Percentiles rank a stretch among this genome's conserved stretches.
Conservation (phyloP, 345 rosid species). For the Sapria himalayana region DNA sequence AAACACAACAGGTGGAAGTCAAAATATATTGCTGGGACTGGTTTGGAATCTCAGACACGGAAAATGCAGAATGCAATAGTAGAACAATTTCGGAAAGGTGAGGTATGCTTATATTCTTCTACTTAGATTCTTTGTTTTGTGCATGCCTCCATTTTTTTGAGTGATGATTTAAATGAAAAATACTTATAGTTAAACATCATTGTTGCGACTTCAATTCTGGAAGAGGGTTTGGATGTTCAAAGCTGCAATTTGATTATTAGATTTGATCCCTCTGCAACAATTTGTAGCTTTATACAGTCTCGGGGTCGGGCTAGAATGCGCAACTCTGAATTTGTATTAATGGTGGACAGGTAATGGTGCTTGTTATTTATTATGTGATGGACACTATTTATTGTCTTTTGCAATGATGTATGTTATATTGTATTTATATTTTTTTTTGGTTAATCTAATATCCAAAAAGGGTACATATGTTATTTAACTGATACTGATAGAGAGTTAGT, state of each 20-base stretch:
- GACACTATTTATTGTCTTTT: too few species aligned
- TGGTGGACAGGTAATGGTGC: slow-evolving; percentile 54
- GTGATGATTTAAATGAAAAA: too few species aligned
- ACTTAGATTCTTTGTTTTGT: too few species aligned
- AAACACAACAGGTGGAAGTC: slow-evolving; percentile 33
- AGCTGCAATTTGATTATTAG: slow-evolving; percentile 69
- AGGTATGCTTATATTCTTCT: slow-evolving; percentile 20
- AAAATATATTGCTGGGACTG: slow-evolving; percentile 55
- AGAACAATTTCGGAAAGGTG: slow-evolving; percentile 57
- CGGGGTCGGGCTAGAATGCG: slow-evolving; percentile 90
- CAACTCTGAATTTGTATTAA: slow-evolving; percentile 58
- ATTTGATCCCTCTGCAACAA: slow-evolving; percentile 63
- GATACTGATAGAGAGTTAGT: too few species aligned
- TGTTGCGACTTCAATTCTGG: slow-evolving; percentile 81
- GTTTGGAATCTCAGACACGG: slow-evolving; percentile 38
- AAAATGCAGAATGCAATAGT: slow-evolving; percentile 52
- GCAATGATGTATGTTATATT: too few species aligned
- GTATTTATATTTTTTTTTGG: too few species aligned
- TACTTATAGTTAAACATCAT: slow-evolving; percentile 53
- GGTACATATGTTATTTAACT: too few species aligned
- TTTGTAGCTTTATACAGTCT: slow-evolving; percentile 92
- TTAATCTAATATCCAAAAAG: too few species aligned
- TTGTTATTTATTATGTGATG: too few species aligned
- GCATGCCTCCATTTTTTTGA: too few species aligned
- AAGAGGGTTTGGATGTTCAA: slow-evolving; percentile 90